phyloP scores from a whole-genome alignment of 345 rosid genomes.

The Sapria himalayana region DNA sequence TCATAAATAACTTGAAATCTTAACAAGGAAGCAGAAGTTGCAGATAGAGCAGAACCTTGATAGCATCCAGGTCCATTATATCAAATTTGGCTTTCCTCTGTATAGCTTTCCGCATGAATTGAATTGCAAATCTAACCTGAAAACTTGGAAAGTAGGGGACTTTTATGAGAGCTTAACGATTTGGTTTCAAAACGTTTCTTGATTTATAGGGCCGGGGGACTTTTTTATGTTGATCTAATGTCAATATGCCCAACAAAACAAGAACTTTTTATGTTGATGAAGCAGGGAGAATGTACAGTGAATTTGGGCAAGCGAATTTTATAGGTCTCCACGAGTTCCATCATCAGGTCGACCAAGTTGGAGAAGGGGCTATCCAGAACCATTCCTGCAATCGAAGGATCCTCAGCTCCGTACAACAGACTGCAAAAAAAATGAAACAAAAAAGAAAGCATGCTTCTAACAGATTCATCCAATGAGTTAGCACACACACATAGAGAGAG shows the following conservation, averaged over 20 bases:
- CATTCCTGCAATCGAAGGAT: conserved; percentile 90
- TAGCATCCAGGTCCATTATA: conserved; percentile 51
- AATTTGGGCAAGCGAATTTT: conserved; percentile 70
- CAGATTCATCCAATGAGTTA: no score
- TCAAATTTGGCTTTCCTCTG: conserved; percentile 81
- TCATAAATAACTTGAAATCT: conserved; percentile 1
- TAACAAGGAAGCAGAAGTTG: conserved; percentile 4
- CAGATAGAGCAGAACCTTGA: conserved; percentile 31
- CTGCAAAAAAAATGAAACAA: conserved; percentile 36
- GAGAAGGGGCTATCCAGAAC: conserved; percentile 89
- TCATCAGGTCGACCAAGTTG: conserved; percentile 81
- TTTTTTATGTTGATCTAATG: no score
- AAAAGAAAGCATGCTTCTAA: no score
- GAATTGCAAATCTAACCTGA: conserved; percentile 89
- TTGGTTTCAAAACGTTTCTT: no score
- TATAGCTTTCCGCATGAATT: conserved; percentile 52
- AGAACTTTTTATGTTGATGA: not conserved
- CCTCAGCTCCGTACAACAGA: conserved; percentile 84
- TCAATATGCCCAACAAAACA: no score
- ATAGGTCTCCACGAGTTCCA: conserved; percentile 78
- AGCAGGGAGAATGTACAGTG: conserved; percentile 24
- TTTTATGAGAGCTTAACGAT: no score
- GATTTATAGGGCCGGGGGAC: no score
- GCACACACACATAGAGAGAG: no score
- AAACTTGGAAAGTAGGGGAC: conserved; percentile 5